These are phyloP conservation scores for Hemileia vastatrix DNA, from an alignment of 1,284 basidiomycete species.

Conservation along the genomic window DNA sequence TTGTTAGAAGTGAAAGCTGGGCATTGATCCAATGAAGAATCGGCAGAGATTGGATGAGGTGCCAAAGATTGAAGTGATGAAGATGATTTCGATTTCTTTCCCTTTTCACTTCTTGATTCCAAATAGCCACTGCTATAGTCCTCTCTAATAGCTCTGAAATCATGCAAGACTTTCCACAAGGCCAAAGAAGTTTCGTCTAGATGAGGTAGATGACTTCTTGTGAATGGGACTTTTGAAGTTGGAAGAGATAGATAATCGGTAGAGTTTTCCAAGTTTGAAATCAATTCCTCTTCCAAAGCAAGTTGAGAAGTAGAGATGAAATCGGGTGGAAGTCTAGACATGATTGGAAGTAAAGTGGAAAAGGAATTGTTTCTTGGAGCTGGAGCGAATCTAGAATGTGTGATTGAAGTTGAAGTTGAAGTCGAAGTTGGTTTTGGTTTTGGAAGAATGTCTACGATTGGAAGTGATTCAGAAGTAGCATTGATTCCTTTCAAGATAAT, in stretches of 20 bases:
- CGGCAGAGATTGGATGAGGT: slow-evolving; percentile 25
- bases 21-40: slow-evolving; percentile 18
- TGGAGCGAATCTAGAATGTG: slow-evolving; percentile 25
- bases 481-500: background rate
- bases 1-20: slow-evolving; percentile 27
- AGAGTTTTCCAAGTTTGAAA: background rate
- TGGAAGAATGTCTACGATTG: background rate
- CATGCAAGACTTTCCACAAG: too few relatives aligned
- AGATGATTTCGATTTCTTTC: background rate
- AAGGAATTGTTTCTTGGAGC: slow-evolving; percentile 30
- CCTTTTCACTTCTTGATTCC: background rate
- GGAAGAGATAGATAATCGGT: slow-evolving; percentile 3
- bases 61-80: background rate
- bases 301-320: background rate
- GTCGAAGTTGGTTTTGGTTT: background rate
- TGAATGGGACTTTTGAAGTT: too few relatives aligned
- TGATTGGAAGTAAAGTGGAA: slow-evolving; percentile 31
- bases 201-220: too few relatives aligned
- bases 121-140: too few relatives aligned
- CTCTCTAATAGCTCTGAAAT: too few relatives aligned
- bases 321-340: slow-evolving; percentile 26
- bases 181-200: too few relatives aligned
- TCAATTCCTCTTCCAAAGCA: slow-evolving; percentile 5
- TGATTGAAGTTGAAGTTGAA: background rate
- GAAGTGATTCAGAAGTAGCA: background rate